Percentiles rank a stretch among this genome's conserved stretches.
Evolutionary conservation across 2,329 filamentous ascomycete species (phyloP).

Genomic region (Stagonosporopsis cucurbitacearum): DNA sequence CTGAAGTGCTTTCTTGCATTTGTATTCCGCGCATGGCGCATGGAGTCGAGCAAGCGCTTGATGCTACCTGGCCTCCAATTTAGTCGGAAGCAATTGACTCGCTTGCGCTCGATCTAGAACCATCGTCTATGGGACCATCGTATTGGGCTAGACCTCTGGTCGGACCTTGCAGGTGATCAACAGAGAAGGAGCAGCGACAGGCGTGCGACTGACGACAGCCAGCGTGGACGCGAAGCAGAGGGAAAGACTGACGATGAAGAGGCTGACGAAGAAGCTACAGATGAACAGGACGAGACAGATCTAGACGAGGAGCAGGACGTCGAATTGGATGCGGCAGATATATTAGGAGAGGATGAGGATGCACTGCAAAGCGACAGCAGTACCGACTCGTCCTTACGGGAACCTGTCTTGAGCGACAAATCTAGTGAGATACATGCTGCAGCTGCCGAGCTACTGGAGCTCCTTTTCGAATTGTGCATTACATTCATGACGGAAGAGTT

Average conservation of each 20-base stretch:
- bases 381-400: not conserved
- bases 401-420: not conserved
- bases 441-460: not conserved
- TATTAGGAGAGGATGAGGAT: not conserved
- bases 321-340: not conserved
- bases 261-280: not conserved
- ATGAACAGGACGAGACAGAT: not conserved
- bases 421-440: not conserved
- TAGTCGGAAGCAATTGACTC: conserved; percentile 1
- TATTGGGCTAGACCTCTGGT: conserved; percentile 1
- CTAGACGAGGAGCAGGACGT: not conserved
- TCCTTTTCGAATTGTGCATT: not conserved
- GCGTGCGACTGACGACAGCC: conserved; percentile 2
- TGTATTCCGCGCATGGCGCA: not conserved
- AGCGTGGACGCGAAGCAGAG: not conserved
- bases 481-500: not conserved
- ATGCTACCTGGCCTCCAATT: not conserved
- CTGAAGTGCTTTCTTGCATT: conserved; percentile 7
- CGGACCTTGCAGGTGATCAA: conserved; percentile 1
- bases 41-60: not conserved
- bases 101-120: conserved; percentile 2
- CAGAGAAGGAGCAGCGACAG: not conserved
- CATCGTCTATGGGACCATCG: not conserved
- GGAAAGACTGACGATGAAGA: not conserved
- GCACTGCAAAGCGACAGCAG: not conserved